Base-by-base conservation (phyloP, 2,329 filamentous ascomycete species). In the Penicillium expansum region DNA sequence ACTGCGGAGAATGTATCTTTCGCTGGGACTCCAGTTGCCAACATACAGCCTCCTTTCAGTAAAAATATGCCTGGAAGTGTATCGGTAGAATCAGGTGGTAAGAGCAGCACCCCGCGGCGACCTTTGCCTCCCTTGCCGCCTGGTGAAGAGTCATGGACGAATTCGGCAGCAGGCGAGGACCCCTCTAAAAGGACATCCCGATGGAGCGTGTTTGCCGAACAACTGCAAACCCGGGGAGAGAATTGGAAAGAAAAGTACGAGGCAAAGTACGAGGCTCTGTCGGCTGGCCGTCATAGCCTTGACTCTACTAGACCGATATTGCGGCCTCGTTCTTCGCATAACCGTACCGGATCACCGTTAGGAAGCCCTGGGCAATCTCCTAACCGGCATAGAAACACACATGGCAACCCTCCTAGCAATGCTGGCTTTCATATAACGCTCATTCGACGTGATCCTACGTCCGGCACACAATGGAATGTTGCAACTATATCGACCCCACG, bases 381-480 rank as follows among this genome's bases (percentile, higher is more conserved):
- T 2, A 59, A 48, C 43, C 61, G 65, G 20, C 50, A 56, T 32
- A 55, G 48, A 43, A 55, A 20, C 57, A 13, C 51, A 53, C 18
- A 57, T 58, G 33, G 56, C 14, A 41, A 44, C 22, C 41, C 58
- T 44, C 38, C 55, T 11, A 63, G 58, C 14, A 56, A 60, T 32
- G 57, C 65, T n/a, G 66, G 71, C 2, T 77, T 77, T 50, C 69
- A 71, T 53, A 71, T 80, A 44, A 87, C 85, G 0, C 72, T 92
- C 14, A 91, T 92, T 65, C 86, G 89, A n/a, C 83, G 89, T 61
- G 87, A 92, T 69, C 87, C 87, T 1, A 79, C 82, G 22, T 84
- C 86, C 9, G 85, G 85, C 8, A 80, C 80, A 53, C 89, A 92
- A 71, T 91, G 88, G 88, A 92, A 92, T 67, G 82, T 92, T 13